These are phyloP conservation scores for Codiaeum variegatum DNA, from an alignment of 441 rosid genomes.

Conservation along the genomic window DNA sequence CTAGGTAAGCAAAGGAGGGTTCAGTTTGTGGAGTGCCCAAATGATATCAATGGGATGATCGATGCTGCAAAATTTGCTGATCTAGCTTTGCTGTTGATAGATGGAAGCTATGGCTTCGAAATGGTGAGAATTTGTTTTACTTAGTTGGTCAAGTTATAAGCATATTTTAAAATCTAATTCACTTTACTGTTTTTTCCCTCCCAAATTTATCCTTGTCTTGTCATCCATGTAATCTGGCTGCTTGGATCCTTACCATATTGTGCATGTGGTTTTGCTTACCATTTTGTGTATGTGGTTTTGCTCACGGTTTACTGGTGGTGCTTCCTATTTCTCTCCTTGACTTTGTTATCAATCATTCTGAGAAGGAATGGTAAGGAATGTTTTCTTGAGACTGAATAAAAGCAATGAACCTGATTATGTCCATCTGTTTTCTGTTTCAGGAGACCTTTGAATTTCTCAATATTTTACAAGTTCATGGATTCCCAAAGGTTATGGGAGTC, in stretches of 20 bases:
- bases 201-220: background rate
- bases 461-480: conserved; percentile 89
- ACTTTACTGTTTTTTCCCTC: too few relatives aligned
- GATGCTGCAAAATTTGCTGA: conserved; percentile 91
- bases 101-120: conserved; percentile 96
- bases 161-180: background rate
- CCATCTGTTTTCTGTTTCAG: conserved; percentile 35
- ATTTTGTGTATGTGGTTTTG: background rate
- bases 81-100: conserved; percentile 76
- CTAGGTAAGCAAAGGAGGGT: conserved; percentile 70
- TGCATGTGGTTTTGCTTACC: background rate
- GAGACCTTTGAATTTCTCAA: conserved; percentile 95
- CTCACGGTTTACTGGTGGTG: background rate
- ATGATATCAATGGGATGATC: conserved; percentile 91
- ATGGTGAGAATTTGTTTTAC: conserved; percentile 87
- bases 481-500: conserved; percentile 91
- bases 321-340: background rate
- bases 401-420: conserved; percentile 8
- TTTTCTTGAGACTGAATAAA: background rate
- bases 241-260: background rate
- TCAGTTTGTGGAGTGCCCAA: conserved; percentile 94
- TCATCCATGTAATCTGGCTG: background rate
- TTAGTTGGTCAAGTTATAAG: too few relatives aligned
- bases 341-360: conserved; percentile 2
- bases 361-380: background rate